Base-by-base conservation (phyloP, 169 alveolate genomes). In the Besnoitia besnoiti region DNA sequence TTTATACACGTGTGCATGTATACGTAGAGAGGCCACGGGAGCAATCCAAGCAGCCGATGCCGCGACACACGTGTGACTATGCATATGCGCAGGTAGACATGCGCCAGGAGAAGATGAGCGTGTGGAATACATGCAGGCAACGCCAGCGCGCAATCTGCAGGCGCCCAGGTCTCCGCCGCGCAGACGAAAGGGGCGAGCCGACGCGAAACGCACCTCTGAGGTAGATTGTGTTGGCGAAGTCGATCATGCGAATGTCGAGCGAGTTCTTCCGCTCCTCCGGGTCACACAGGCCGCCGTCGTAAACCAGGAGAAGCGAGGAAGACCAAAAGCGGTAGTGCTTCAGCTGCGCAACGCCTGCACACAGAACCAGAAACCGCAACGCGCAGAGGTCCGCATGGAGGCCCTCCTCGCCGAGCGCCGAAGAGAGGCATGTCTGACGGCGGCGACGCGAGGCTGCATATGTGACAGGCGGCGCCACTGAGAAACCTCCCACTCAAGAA, bases 301-400 rank as follows among this genome's bases (percentile, higher is more conserved):
- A 95, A 49, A 95, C 95, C 93, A 92, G 89, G 33, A 95, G 93
- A 19, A 95, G 92, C n/a, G 97, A 95, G 39, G 97, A 95, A 0
- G 97, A 95, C 97, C 97, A 95, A 49, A 95, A 95, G 24, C 97
- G 76, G 73, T 94, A 95, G 73, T 95, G 97, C 59, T 94, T 85
- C 61, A 95, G 94, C 67, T 94, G 92, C 37, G 42, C 42, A 0
- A 92, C 90, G 75, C 94, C 94, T 92, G 94, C n/a, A 73, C 47
- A 50, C 76, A 84, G 44, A n/a, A 27, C 21, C 47, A 84, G 77
- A 19, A 35, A 40, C 30, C 42, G 47, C 16, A 14, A 73, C 21
- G 19, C 80, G 47, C 27, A n/a, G n/a, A n/a, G n/a, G n/a, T n/a
- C n/a, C n/a, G n/a, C n/a, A n/a, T n/a, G n/a, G n/a, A n/a, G n/a